A percentile compares a stretch with the other conserved stretches of the same genome.
These are phyloP conservation scores for Gnomoniopsis smithogilvyi DNA, from an alignment of 2,329 filamentous ascomycete genomes.

Conservation along the genomic window DNA sequence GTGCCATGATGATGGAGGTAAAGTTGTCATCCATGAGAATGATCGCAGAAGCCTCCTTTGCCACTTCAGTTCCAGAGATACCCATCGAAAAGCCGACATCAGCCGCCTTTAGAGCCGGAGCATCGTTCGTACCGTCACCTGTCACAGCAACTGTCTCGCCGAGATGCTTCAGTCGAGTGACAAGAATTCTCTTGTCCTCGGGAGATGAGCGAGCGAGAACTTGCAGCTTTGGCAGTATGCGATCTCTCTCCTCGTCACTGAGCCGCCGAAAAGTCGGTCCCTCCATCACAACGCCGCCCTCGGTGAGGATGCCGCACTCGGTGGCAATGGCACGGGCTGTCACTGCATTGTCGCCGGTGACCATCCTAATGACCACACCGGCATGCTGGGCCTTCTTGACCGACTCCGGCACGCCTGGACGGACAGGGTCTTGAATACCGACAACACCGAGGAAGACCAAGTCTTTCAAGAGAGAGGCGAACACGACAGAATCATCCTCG, in stretches of 20 bases:
- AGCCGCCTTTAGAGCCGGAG: constrained; percentile 61
- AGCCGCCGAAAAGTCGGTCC: constrained; percentile 60
- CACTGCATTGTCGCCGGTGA: constrained; percentile 56
- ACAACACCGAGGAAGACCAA: constrained; percentile 73
- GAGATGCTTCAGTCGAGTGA: constrained; percentile 49
- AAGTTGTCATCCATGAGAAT: constrained; percentile 68
- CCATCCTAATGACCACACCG: constrained; percentile 64
- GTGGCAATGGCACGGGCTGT: constrained; percentile 64
- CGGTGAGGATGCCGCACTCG: constrained; percentile 57
- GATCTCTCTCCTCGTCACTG: constrained; percentile 48
- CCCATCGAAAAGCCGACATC: constrained; percentile 70
- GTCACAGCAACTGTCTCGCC: constrained; percentile 61
- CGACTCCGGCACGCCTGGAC: constrained; percentile 58
- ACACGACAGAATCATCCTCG: constrained; percentile 59
- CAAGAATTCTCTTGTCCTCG: constrained; percentile 57
- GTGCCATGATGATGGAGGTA: constrained; percentile 61
- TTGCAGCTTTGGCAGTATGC: constrained; percentile 49
- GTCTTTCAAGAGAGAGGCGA: constrained; percentile 54
- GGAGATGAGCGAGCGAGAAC: constrained; percentile 58
- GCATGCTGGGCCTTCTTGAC: constrained; percentile 61
- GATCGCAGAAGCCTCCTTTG: constrained; percentile 67
- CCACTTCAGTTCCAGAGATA: constrained; percentile 63
- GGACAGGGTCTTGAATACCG: constrained; percentile 67
- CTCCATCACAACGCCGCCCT: constrained; percentile 63
- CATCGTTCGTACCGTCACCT: constrained; percentile 66